These are phyloP conservation scores for Aspergillus uvarum DNA, from an alignment of 2,329 filamentous ascomycete species.

Conservation along the genomic window DNA sequence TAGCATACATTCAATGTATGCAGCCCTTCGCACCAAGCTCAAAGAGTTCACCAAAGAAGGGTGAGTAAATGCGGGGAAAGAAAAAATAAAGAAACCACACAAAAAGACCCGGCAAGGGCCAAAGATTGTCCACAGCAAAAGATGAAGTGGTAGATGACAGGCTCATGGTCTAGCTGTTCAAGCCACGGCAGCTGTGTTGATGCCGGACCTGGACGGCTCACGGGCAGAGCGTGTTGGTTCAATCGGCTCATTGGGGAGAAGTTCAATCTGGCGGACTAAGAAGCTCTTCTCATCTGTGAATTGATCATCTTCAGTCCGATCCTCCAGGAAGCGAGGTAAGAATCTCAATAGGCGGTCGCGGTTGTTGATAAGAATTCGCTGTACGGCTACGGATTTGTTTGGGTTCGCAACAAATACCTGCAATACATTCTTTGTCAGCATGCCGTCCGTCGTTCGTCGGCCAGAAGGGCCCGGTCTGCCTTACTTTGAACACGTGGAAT, in stretches of 20 bases:
- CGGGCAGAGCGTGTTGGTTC: constrained; percentile 33
- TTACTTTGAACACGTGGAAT: constrained; percentile 94
- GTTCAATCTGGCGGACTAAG: constrained; percentile 85
- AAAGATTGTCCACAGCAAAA: background rate
- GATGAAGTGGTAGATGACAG: constrained; percentile 5
- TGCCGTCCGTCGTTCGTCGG: background rate
- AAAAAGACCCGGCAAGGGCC: background rate
- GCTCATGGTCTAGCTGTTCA: constrained; percentile 13
- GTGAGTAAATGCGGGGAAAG: background rate
- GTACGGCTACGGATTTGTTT: constrained; percentile 94
- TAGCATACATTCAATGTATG: constrained; percentile 12
- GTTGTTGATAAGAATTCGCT: constrained; percentile 95
- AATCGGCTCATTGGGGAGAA: constrained; percentile 44
- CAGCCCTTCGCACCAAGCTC: background rate
- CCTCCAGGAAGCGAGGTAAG: constrained; percentile 86
- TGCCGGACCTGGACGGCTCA: constrained; percentile 27
- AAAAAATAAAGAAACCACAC: too few species aligned
- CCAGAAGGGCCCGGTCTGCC: constrained; percentile 3
- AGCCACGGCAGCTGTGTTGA: constrained; percentile 32
- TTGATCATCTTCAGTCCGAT: constrained; percentile 94
- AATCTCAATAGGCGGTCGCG: constrained; percentile 87
- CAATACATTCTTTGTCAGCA: constrained; percentile 22
- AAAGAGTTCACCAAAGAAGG: constrained; percentile 9
- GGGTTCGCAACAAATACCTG: constrained; percentile 96
- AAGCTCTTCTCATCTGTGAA: constrained; percentile 98